phyloP scores from a whole-genome alignment of 1,284 basidiomycete species.

The Blastosporella zonata region DNA sequence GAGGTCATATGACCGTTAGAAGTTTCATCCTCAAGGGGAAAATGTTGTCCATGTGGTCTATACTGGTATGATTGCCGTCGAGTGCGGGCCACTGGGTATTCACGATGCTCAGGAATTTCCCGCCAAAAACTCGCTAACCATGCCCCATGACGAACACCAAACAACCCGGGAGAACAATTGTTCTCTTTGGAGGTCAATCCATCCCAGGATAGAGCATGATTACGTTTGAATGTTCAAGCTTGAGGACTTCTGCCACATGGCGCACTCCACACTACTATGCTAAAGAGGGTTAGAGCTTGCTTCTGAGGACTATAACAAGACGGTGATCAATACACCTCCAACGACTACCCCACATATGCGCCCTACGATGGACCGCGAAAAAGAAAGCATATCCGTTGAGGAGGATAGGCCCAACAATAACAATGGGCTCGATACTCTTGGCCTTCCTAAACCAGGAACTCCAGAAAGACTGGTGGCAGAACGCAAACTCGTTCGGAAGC shows the following conservation, averaged over 20 bases:
- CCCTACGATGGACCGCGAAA: conserved; percentile 12
- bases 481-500: conserved; percentile 45
- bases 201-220: not conserved
- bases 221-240: not conserved
- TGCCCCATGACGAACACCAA: no score
- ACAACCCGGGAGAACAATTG: not conserved
- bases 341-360: not conserved
- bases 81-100: not conserved
- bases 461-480: conserved; percentile 31
- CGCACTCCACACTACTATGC: no score
- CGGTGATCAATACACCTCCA: no score
- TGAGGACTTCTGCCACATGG: no score
- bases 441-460: conserved; percentile 21
- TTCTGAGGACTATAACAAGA: conserved; percentile 5
- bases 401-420: not conserved
- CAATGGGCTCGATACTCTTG: conserved; percentile 1
- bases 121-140: no score
- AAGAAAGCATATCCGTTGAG: conserved; percentile 18
- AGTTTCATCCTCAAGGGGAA: conserved; percentile 1
- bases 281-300: not conserved
- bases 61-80: conserved; percentile 2
- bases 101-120: not conserved
- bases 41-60: conserved; percentile 1
- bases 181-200: not conserved
- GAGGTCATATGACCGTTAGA: not conserved